These are phyloP conservation scores for Phyllosticta capitalensis DNA, from an alignment of 2,329 filamentous ascomycete genomes.

Conservation along the genomic window DNA sequence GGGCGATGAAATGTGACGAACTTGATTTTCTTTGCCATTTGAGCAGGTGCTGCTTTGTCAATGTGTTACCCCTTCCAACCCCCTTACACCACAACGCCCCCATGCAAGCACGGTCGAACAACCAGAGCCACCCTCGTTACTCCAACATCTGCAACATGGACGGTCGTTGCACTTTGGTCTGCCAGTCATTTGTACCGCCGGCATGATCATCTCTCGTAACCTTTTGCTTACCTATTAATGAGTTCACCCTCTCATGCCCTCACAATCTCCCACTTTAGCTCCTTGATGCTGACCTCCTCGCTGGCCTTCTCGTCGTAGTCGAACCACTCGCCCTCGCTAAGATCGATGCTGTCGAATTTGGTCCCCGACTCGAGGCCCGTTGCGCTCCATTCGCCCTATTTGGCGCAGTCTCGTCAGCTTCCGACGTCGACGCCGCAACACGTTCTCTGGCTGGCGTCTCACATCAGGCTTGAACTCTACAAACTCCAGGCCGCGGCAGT, in stretches of 20 bases:
- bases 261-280: constrained; percentile 76
- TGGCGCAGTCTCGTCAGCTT: neutral
- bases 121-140: too few species aligned
- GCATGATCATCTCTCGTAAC: neutral
- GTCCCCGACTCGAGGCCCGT: constrained; percentile 71
- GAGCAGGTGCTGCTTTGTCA: too few species aligned
- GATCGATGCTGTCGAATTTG: constrained; percentile 72
- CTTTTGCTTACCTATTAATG: neutral
- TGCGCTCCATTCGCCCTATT: constrained; percentile 82
- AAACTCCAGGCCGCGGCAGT: constrained; percentile 91
- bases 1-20: too few species aligned
- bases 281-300: constrained; percentile 87
- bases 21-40: too few species aligned
- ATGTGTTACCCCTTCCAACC: too few species aligned
- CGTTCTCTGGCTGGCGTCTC: constrained; percentile 18
- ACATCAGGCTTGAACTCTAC: constrained; percentile 85
- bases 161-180: too few species aligned
- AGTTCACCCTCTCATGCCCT: constrained; percentile 34
- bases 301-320: constrained; percentile 93
- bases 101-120: too few species aligned
- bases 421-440: neutral
- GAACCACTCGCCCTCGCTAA: constrained; percentile 90
- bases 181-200: neutral
- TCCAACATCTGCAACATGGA: too few species aligned
- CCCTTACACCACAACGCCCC: too few species aligned